Conservation (phyloP, 345 rosid species). For the Brassica napus region Da-Ae NC_063439.1:3690001-3690500, state of each 20-base stretch:
- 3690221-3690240: constrained; percentile 1
- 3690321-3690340: neutral
- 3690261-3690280: neutral
- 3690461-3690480: neutral
- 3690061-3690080: constrained; percentile 45
- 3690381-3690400: neutral
- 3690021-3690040: constrained; percentile 56
- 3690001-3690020: constrained; percentile 76
- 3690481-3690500: too few relatives aligned
- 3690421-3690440: neutral
- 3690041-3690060: constrained; percentile 50
- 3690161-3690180: neutral
- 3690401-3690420: neutral
- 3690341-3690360: neutral
- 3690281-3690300: neutral
- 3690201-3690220: neutral
- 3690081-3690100: neutral
- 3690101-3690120: constrained; percentile 16
- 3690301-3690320: neutral
- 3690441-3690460: neutral
- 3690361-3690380: neutral
- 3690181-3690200: too few relatives aligned
- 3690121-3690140: constrained; percentile 22
- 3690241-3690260: neutral
- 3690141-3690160: neutral